Conservation (phyloP, 1,284 basidiomycete species). For the Anthracocystis walkeri region DNA sequence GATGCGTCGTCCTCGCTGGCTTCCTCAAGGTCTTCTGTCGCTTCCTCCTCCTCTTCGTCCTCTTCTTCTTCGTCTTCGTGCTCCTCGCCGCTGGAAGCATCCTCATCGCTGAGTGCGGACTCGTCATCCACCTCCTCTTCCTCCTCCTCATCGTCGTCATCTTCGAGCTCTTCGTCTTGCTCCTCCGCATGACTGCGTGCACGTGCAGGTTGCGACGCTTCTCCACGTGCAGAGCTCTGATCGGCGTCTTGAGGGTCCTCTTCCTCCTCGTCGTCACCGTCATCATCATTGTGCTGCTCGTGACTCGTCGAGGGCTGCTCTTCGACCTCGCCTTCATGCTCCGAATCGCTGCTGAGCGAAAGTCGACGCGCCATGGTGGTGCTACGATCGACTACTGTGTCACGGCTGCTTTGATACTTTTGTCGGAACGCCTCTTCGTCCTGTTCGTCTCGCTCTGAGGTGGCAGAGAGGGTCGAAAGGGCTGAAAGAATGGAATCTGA, state of each 20-base stretch:
- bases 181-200: constrained; percentile 8
- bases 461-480: constrained; percentile 3
- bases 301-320: not conserved
- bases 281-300: not conserved
- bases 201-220: constrained; percentile 10
- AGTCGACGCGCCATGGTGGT: constrained; percentile 10
- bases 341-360: constrained; percentile 28
- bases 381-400: constrained; percentile 2
- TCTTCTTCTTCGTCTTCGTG: constrained; percentile 3
- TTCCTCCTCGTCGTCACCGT: not conserved
- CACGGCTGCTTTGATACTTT: constrained; percentile 16
- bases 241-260: constrained; percentile 9
- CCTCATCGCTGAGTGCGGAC: constrained; percentile 2
- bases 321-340: constrained; percentile 15
- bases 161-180: constrained; percentile 10
- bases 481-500: constrained; percentile 12
- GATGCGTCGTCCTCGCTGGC: constrained; percentile 8
- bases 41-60: not conserved
- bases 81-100: constrained; percentile 4
- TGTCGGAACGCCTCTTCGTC: constrained; percentile 9
- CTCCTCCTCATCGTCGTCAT: constrained; percentile 8
- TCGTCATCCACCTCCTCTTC: constrained; percentile 9
- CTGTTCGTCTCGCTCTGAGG: constrained; percentile 3
- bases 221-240: constrained; percentile 3
- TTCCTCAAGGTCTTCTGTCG: not conserved